phyloP scores from a whole-genome alignment of 2,329 filamentous ascomycete species.

The Myriosclerotinia curreyana region DNA sequence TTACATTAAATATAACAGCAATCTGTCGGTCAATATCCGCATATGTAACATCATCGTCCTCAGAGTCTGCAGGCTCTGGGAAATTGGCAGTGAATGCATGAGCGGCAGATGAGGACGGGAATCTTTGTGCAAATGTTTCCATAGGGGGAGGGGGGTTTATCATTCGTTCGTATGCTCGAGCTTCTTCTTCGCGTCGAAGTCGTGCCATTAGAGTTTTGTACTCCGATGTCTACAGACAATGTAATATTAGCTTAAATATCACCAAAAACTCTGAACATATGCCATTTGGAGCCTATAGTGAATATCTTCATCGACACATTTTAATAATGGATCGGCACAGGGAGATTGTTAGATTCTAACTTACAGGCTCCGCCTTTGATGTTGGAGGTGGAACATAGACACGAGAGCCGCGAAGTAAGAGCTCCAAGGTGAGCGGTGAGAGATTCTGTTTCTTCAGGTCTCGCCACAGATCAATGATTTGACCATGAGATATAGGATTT shows the following conservation, averaged over 20 bases:
- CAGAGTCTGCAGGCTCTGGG: constrained; percentile 43
- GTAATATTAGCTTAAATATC: constrained; percentile 21
- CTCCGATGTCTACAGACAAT: constrained; percentile 60
- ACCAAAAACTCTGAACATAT: no score
- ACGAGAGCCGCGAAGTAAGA: constrained; percentile 66
- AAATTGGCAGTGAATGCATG: constrained; percentile 53
- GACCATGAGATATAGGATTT: constrained; percentile 67
- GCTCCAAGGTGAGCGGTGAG: constrained; percentile 56
- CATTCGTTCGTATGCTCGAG: constrained; percentile 78
- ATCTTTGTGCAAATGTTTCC: constrained; percentile 60
- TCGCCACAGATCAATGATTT: constrained; percentile 62
- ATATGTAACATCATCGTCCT: constrained; percentile 64
- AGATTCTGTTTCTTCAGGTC: constrained; percentile 44
- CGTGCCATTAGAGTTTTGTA: constrained; percentile 86
- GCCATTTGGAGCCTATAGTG: neutral
- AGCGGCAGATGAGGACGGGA: constrained; percentile 51
- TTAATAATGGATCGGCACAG: neutral
- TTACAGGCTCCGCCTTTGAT: constrained; percentile 72
- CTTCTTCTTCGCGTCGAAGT: constrained; percentile 79
- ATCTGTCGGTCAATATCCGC: constrained; percentile 77
- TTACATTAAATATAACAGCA: constrained; percentile 82
- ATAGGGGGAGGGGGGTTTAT: constrained; percentile 55
- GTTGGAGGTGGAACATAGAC: constrained; percentile 78
- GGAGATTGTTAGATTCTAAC: constrained; percentile 35
- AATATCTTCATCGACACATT: neutral